Evolutionary conservation across 2,329 filamentous ascomycete genomes (phyloP).

Genomic region (Aureobasidium melanogenum): DNA sequence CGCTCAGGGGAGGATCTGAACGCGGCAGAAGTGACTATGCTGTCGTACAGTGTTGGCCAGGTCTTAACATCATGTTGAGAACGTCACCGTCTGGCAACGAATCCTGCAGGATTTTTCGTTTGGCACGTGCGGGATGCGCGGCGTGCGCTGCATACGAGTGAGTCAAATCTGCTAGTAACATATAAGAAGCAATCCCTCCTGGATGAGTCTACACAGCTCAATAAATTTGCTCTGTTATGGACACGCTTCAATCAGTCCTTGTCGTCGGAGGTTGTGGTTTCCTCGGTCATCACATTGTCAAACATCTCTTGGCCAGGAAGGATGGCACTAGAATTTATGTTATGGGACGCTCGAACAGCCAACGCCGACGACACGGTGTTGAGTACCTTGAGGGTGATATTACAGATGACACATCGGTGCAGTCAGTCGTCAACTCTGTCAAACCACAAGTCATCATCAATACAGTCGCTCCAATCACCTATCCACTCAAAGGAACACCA

Average conservation of each 20-base stretch:
- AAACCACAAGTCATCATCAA: not conserved
- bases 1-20: not conserved
- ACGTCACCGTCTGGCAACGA: no score
- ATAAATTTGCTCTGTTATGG: not conserved
- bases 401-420: not conserved
- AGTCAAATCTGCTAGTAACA: no score
- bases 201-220: no score
- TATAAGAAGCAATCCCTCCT: no score
- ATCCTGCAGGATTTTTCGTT: no score
- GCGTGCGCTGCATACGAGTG: not conserved
- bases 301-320: not conserved
- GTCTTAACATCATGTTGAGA: no score
- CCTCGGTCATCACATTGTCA: not conserved
- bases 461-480: not conserved
- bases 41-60: no score
- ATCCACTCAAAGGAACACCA: not conserved
- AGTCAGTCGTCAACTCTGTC: not conserved
- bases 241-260: not conserved
- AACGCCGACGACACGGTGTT: not conserved
- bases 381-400: not conserved
- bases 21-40: no score
- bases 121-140: not conserved
- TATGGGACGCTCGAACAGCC: not conserved
- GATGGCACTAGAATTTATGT: not conserved
- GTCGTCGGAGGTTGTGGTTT: not conserved